These are phyloP conservation scores for Bryoglossum gracile DNA, from an alignment of 495 filamentous ascomycete genomes.

Conservation along the genomic window DNA sequence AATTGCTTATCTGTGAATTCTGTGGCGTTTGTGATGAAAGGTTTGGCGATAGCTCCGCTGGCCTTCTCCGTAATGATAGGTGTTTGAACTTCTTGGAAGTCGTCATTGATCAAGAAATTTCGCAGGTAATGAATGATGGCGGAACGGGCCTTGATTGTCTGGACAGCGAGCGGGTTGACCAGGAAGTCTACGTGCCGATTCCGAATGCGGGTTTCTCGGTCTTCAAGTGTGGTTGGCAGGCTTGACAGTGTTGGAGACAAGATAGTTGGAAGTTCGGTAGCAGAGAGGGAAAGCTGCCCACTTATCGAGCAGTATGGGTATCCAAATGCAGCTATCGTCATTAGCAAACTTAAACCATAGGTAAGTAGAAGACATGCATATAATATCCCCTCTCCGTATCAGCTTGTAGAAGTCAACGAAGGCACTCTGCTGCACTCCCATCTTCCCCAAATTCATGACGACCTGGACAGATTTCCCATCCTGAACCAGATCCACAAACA, in stretches of 20 bases:
- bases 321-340: conserved; percentile 54
- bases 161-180: conserved; percentile 54
- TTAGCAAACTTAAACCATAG: conserved; percentile 14
- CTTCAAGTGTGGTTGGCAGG: conserved; percentile 56
- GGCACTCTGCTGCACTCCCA: conserved; percentile 38
- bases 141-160: conserved; percentile 67
- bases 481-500: conserved; percentile 74
- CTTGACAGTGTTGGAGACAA: conserved; percentile 71
- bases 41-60: conserved; percentile 76
- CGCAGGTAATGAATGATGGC: conserved; percentile 67
- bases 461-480: conserved; percentile 64
- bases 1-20: conserved; percentile 63
- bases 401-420: conserved; percentile 55
- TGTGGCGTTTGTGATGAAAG: conserved; percentile 69
- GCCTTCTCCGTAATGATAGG: conserved; percentile 73
- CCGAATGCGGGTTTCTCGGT: conserved; percentile 57
- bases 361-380: conserved; percentile 46
- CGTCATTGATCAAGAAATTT: conserved; percentile 58
- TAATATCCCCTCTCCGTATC: conserved; percentile 66
- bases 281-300: conserved; percentile 73
- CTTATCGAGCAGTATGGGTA: conserved; percentile 57
- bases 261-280: conserved; percentile 56
- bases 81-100: conserved; percentile 82
- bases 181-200: conserved; percentile 79
- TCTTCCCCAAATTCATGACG: conserved; percentile 56